Conservation (phyloP, 1,139 yeast species). For the Meyerozyma guilliermondii region DNA sequence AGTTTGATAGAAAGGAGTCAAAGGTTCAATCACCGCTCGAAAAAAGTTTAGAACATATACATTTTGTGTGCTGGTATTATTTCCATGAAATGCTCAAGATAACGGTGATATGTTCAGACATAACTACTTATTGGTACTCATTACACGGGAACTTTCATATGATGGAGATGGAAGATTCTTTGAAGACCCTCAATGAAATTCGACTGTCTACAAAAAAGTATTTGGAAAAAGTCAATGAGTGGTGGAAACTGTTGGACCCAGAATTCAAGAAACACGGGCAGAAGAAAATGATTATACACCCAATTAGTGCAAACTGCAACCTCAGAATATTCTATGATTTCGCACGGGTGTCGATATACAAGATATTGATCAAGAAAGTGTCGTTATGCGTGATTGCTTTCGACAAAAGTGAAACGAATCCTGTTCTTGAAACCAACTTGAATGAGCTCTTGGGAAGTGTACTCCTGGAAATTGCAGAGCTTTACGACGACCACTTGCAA, state of each 20-base stretch:
- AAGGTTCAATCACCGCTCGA: neutral
- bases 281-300: neutral
- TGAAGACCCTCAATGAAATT: neutral
- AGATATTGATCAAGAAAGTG: neutral
- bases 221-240: neutral
- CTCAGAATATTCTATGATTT: neutral
- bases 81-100: neutral
- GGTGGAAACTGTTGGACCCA: neutral
- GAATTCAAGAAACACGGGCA: neutral
- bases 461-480: neutral
- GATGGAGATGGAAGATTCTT: neutral
- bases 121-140: neutral
- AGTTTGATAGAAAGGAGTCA: neutral
- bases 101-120: neutral
- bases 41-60: neutral
- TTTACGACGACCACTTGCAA: neutral
- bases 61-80: neutral
- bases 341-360: neutral
- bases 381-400: neutral
- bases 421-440: neutral
- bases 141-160: neutral
- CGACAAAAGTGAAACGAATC: neutral
- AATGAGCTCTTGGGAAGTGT: neutral
- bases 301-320: neutral
- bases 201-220: neutral